Percentiles rank a stretch among this genome's conserved stretches.
These are phyloP conservation scores for Chrysosporium queenslandicum DNA, from an alignment of 2,329 filamentous ascomycete species.

Conservation along the genomic window DNA sequence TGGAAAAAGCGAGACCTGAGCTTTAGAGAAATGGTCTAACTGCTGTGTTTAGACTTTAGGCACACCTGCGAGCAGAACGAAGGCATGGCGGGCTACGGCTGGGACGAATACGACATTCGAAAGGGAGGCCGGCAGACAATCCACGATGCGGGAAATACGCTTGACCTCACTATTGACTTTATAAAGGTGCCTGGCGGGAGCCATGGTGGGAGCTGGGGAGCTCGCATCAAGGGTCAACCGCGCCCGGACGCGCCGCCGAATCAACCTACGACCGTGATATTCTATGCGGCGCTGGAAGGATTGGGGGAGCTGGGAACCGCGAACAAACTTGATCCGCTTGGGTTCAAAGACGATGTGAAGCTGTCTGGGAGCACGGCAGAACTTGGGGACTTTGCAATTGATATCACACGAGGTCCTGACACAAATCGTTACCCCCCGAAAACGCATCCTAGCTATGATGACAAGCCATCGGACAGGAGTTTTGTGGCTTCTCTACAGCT, in stretches of 20 bases:
- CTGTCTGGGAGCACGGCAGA: conserved; percentile 60
- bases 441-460: conserved; percentile 53
- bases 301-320: conserved; percentile 55
- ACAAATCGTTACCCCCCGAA: conserved; percentile 49
- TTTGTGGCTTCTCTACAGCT: conserved; percentile 62
- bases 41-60: conserved; percentile 55
- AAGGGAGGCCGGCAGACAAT: conserved; percentile 81
- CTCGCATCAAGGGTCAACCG: conserved; percentile 71
- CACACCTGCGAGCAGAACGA: conserved; percentile 95
- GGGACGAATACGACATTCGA: conserved; percentile 92
- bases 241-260: conserved; percentile 57
- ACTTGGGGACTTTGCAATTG: conserved; percentile 70
- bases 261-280: conserved; percentile 66
- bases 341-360: conserved; percentile 53
- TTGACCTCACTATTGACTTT: conserved; percentile 89
- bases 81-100: conserved; percentile 89
- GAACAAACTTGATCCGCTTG: conserved; percentile 43
- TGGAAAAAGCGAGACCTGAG: not conserved
- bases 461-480: conserved; percentile 65
- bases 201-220: conserved; percentile 86
- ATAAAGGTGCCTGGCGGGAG: conserved; percentile 80
- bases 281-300: conserved; percentile 75
- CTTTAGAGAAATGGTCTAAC: not conserved
- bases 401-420: conserved; percentile 60
- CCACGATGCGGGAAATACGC: conserved; percentile 74